phyloP scores from a whole-genome alignment of 345 rosid species.

The Hirschfeldia incana region DNA sequence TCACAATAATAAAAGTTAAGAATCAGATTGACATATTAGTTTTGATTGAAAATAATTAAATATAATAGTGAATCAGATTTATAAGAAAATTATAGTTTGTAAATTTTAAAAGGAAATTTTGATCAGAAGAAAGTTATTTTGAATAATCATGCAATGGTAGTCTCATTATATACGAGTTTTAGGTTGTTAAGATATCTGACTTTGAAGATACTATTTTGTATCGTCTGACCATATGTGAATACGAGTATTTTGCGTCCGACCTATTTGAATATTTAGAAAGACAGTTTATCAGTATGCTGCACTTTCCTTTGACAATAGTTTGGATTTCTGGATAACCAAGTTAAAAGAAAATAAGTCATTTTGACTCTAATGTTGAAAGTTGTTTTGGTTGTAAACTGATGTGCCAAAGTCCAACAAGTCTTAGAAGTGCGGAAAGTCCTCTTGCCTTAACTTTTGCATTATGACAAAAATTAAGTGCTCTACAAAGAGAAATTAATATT shows the following conservation, averaged over 20 bases:
- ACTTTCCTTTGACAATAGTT: too few relatives aligned
- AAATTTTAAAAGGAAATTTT: background rate
- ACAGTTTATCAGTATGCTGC: too few relatives aligned
- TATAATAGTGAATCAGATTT: background rate
- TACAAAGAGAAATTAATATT: conserved; percentile 5
- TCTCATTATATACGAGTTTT: too few relatives aligned
- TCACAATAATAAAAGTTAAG: background rate
- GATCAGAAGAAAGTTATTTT: too few relatives aligned
- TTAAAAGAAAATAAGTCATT: background rate
- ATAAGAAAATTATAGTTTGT: background rate
- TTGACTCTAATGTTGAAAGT: background rate
- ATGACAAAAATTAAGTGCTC: conserved; percentile 4
- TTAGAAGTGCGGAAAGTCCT: conserved; percentile 5
- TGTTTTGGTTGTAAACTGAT: background rate
- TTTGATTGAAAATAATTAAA: background rate
- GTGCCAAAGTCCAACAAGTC: background rate
- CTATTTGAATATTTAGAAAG: too few relatives aligned
- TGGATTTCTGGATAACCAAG: too few relatives aligned
- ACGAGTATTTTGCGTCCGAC: too few relatives aligned
- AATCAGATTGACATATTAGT: background rate
- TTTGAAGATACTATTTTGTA: too few relatives aligned
- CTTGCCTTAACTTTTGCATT: conserved; percentile 18
- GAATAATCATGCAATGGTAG: too few relatives aligned
- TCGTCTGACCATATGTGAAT: too few relatives aligned
- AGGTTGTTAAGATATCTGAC: too few relatives aligned